Conservation (phyloP, 139 green algal genomes). For the Chlamydomonas sp. region DNA sequence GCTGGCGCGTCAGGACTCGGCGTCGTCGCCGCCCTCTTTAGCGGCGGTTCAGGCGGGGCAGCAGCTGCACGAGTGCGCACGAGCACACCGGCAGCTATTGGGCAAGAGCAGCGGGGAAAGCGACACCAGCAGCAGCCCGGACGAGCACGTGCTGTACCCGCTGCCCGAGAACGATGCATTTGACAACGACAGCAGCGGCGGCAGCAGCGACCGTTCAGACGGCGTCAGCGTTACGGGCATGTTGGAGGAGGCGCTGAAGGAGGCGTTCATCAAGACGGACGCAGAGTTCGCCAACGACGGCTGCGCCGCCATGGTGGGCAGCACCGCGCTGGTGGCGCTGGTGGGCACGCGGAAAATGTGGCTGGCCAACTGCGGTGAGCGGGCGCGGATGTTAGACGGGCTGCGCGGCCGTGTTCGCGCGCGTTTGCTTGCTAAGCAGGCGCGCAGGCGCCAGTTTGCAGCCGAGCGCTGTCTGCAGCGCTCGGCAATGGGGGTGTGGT, state of each 20-base stretch:
- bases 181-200: constrained; percentile 32
- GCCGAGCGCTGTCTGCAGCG: no score
- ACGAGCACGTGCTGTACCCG: constrained; percentile 21
- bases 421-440: neutral
- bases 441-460: no score
- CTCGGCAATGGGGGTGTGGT: no score
- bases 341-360: constrained; percentile 63
- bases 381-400: constrained; percentile 51
- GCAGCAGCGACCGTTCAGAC: constrained; percentile 27
- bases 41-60: neutral
- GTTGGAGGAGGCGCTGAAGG: constrained; percentile 63
- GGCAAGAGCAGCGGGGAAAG: constrained; percentile 4
- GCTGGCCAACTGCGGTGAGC: constrained; percentile 76
- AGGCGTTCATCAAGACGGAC: constrained; percentile 68
- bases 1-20: neutral
- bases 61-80: neutral
- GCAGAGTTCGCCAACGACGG: constrained; percentile 68
- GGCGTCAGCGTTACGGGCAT: constrained; percentile 30
- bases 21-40: neutral
- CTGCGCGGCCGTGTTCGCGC: constrained; percentile 40
- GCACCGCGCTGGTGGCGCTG: constrained; percentile 82
- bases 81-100: neutral
- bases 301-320: constrained; percentile 77
- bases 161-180: constrained; percentile 25
- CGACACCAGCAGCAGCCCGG: constrained; percentile 12